phyloP scores from a whole-genome alignment of 306 rosid genomes.

The Cotoneaster glaucophyllus region DNA sequence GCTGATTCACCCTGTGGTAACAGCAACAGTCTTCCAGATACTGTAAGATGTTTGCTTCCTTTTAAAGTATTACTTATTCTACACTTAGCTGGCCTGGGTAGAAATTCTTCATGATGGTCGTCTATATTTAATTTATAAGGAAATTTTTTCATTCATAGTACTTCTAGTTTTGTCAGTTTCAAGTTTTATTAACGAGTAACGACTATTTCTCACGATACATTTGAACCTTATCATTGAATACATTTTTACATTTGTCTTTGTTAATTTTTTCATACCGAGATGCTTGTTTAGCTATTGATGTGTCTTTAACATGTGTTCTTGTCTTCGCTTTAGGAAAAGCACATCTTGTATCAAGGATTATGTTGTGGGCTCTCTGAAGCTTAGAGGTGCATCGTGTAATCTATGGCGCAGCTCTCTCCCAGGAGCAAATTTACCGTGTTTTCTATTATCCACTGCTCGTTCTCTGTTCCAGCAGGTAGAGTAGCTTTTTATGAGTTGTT shows the following conservation, averaged over 20 bases:
- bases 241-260: neutral
- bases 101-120: neutral
- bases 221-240: neutral
- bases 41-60: constrained; percentile 43
- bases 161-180: neutral
- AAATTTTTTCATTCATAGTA: no score
- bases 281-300: neutral
- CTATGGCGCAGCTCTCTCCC: constrained; percentile 54
- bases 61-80: neutral
- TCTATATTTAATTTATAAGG: no score
- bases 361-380: constrained; percentile 46
- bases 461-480: constrained; percentile 77
- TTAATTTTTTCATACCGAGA: neutral
- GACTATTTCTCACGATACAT: neutral
- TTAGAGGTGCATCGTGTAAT: constrained; percentile 51
- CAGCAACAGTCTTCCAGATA: constrained; percentile 61
- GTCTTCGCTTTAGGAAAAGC: constrained; percentile 32
- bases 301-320: neutral
- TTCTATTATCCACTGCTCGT: constrained; percentile 58
- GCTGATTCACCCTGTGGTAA: constrained; percentile 57
- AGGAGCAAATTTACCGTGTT: constrained; percentile 38
- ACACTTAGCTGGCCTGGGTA: neutral
- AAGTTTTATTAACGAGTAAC: neutral
- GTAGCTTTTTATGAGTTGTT: neutral
- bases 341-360: constrained; percentile 44